These are phyloP conservation scores for Entamoeba dispar DNA, from an alignment of 208 protist species.

Conservation along the genomic window DNA sequence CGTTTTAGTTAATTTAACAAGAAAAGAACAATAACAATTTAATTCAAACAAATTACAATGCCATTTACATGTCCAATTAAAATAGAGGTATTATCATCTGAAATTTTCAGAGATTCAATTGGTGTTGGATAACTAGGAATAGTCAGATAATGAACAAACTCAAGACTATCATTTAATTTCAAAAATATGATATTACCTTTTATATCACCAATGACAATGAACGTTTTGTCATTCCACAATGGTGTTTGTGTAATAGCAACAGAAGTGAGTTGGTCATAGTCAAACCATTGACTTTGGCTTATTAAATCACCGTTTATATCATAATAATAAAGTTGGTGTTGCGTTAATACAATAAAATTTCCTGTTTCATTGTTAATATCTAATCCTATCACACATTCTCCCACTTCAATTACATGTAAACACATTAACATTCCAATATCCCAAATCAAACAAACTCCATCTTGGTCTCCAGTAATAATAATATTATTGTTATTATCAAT, in stretches of 20 bases:
- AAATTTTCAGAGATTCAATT: background rate
- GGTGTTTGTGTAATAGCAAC: background rate
- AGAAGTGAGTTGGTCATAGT: background rate
- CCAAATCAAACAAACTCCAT: background rate
- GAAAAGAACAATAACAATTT: background rate
- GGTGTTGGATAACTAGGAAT: background rate
- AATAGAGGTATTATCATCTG: background rate
- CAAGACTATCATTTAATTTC: no score
- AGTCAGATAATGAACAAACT: no score
- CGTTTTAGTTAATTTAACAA: no score
- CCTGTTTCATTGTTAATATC: background rate
- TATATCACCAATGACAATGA: no score
- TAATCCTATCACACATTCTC: background rate
- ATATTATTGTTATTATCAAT: background rate
- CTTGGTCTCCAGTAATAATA: background rate
- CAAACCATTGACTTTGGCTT: background rate
- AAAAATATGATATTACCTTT: no score
- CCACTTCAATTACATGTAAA: background rate
- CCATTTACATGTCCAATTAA: background rate
- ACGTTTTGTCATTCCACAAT: background rate
- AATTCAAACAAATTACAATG: background rate
- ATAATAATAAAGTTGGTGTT: background rate
- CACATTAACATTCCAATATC: background rate
- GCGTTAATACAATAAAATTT: background rate
- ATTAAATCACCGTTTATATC: background rate